Evolutionary conservation across 345 rosid species (phyloP), one percentile per base, ranked within the genome.

Genomic region (Pugionium cornutum): DNA sequence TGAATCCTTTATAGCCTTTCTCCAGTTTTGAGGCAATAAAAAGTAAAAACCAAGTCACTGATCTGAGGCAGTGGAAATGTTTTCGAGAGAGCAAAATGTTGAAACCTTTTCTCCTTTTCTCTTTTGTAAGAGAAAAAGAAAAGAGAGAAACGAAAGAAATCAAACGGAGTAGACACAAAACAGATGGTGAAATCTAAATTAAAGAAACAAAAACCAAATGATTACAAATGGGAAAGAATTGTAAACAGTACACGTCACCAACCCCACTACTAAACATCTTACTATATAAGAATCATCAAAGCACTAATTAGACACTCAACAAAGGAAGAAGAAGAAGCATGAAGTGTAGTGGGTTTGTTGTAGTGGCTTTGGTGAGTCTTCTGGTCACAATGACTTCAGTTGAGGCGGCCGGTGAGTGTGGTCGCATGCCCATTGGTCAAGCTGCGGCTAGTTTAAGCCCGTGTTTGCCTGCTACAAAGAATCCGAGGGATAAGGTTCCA

Each of bases 391-490:
- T 44, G 47, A 59, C 18, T 29, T 54, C 72, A 2, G 72, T 5
- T 7, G 73, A 74, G 34, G 94, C 80, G 0, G 96, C 85, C 0
- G 89, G 90, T 9, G 91, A 77, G 74, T 89, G 96, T 32, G 92
- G 98, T 63, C 84, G 47, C 60, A 85, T 83, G 2, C 96, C 96
- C 0, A 83, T 91, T 1, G 40, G 68, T 41, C 74, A 83, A 0
- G 95, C 92, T 0, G 92, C 98, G 0, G 83, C 85, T 1, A 89
- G 89, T 81, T 6, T 91, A 60, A 84, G 77, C 76, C 96, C 95
- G 1, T 91, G 98, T 79, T 46, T 89, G 65, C 52, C 81, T 0
- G 91, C 98, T 0, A 85, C 92, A 0, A 67, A 77, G 72, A 88
- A 84, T 48, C 80, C 76, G 0, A 74, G 70, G 32, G 82, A 81